Evolutionary conservation across 371 early-diverging fungal species (phyloP).

Genomic region (Lichtheimia corymbifera): DNA sequence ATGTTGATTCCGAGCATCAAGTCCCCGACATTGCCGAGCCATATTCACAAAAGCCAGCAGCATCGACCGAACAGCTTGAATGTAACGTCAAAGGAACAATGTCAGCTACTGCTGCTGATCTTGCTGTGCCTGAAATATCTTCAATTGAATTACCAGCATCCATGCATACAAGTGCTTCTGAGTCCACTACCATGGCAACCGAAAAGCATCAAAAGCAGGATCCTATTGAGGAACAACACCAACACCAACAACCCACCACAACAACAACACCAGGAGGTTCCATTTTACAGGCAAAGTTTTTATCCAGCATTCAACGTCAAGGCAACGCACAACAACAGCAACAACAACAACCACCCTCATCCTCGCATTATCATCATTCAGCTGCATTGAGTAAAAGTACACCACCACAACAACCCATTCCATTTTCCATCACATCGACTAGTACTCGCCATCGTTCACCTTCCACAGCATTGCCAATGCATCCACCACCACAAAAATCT

Average conservation of each 20-base stretch:
- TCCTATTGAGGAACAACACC: no score
- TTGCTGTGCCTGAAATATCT: conserved; percentile 16
- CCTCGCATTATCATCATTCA: neutral
- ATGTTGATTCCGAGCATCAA: neutral
- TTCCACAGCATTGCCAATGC: conserved; percentile 4
- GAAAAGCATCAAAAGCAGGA: no score
- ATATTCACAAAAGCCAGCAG: neutral
- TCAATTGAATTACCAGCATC: conserved; percentile 17
- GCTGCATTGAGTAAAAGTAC: conserved; percentile 22
- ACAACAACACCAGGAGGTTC: conserved; percentile 17
- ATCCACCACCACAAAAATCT: conserved; percentile 3
- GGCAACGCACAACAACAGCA: conserved; percentile 13
- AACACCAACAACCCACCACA: neutral
- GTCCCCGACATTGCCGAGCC: neutral
- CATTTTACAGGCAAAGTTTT: conserved; percentile 47
- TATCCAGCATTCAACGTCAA: conserved; percentile 35
- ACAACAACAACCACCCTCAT: neutral
- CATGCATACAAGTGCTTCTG: conserved; percentile 15
- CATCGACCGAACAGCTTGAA: neutral
- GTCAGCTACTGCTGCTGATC: conserved; percentile 14
- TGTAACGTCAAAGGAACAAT: conserved; percentile 19
- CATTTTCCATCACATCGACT: neutral
- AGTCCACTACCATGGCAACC: conserved; percentile 7
- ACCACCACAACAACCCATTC: conserved; percentile 2
- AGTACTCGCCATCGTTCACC: conserved; percentile 5